Evolutionary conservation across 257 asterid genomes (phyloP).

Genomic region (Solanum appendiculatum): DNA sequence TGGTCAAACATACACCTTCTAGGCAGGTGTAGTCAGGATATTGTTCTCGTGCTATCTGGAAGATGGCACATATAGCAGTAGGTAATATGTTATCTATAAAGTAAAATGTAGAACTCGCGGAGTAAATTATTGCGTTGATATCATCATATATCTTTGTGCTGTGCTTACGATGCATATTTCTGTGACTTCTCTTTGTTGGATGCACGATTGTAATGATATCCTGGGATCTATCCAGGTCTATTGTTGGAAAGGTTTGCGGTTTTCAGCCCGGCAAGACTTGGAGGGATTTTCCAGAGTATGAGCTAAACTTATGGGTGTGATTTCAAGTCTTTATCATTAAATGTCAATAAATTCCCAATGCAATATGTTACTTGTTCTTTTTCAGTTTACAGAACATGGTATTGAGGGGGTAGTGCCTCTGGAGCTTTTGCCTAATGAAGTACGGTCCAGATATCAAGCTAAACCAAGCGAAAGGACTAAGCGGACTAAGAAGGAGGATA

Average conservation of each 20-base stretch:
- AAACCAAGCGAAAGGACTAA: conserved; percentile 71
- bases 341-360: background rate
- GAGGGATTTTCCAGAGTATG: conserved; percentile 94
- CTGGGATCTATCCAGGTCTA: conserved; percentile 49
- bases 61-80: background rate
- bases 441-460: conserved; percentile 74
- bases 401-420: conserved; percentile 95
- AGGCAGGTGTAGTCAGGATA: background rate
- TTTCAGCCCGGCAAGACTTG: conserved; percentile 95
- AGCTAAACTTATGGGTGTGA: background rate
- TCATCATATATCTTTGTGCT: background rate
- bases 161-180: background rate
- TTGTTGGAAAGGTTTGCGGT: conserved; percentile 98
- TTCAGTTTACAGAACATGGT: conserved; percentile 93
- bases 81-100: background rate
- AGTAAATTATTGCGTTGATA: background rate
- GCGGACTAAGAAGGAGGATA: conserved; percentile 85
- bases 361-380: background rate
- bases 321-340: background rate
- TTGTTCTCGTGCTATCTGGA: background rate
- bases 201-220: background rate
- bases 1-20: background rate
- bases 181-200: background rate
- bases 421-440: conserved; percentile 71
- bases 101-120: background rate